phyloP scores from a whole-genome alignment of 768 basidiomycete species.

The Strobilomyces confusus region DNA sequence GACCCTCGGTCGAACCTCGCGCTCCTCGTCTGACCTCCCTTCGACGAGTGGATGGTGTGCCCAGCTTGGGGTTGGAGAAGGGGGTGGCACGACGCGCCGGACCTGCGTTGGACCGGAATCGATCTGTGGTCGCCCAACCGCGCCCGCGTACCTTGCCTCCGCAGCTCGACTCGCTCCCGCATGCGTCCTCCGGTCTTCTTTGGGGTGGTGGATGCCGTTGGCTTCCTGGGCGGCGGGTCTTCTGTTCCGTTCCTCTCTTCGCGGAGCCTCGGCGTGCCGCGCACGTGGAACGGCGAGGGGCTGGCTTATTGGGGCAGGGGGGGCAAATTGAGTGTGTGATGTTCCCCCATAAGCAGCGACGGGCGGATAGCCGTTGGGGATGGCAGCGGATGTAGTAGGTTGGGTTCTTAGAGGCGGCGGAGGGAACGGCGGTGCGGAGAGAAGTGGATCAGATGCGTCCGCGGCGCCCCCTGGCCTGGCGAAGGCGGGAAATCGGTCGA shows the following conservation, averaged over 20 bases:
- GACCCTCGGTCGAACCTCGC: constrained; percentile 13
- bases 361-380: constrained; percentile 13
- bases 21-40: constrained; percentile 29
- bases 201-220: constrained; percentile 8
- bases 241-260: constrained; percentile 20
- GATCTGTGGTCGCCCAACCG: constrained; percentile 26
- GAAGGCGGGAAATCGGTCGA: constrained; percentile 42
- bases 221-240: constrained; percentile 13
- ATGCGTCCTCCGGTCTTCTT: constrained; percentile 14
- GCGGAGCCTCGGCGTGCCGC: constrained; percentile 21
- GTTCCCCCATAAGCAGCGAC: constrained; percentile 7
- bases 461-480: constrained; percentile 30
- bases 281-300: constrained; percentile 18
- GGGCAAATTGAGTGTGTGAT: constrained; percentile 13
- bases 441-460: constrained; percentile 19
- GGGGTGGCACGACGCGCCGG: constrained; percentile 28
- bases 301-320: constrained; percentile 13
- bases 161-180: constrained; percentile 10
- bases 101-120: constrained; percentile 32
- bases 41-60: constrained; percentile 28
- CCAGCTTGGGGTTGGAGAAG: constrained; percentile 28
- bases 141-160: constrained; percentile 6
- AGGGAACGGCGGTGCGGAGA: constrained; percentile 25
- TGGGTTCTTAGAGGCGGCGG: constrained; percentile 23
- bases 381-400: constrained; percentile 2